phyloP scores from a whole-genome alignment of 2,329 filamentous ascomycete species.

The Paracoccidioides brasiliensis region DNA sequence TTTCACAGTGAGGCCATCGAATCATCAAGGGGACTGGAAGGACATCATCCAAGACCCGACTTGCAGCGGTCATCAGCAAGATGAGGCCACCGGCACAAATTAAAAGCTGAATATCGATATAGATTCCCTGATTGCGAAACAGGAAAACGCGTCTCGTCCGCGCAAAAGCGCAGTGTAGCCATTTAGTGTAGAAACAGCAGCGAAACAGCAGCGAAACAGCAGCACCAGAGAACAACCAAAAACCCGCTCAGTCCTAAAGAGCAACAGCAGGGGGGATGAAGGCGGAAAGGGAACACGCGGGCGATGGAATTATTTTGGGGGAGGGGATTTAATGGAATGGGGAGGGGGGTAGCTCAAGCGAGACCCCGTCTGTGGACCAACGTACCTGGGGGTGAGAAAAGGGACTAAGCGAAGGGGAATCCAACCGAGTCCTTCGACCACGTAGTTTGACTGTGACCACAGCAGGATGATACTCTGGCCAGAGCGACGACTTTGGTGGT shows the following conservation, averaged over 20 bases:
- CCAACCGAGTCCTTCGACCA: not conserved
- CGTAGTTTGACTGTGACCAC: not conserved
- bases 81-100: not conserved
- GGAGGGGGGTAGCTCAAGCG: not conserved
- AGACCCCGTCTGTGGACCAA: constrained; percentile 2
- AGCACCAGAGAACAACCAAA: not conserved
- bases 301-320: not conserved
- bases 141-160: not conserved
- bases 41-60: not conserved
- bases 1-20: not conserved
- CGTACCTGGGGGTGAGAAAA: constrained; percentile 3
- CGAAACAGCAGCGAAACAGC: not conserved
- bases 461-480: not conserved
- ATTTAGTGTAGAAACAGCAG: not conserved
- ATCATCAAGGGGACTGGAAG: not conserved
- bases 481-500: not conserved
- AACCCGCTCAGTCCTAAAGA: not conserved
- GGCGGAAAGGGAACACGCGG: not conserved
- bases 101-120: not conserved
- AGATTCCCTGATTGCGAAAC: not conserved
- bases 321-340: not conserved
- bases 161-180: not conserved
- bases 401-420: not conserved
- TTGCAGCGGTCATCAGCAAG: not conserved
- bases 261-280: not conserved